Percentiles rank a stretch among this genome's conserved stretches.
phyloP scores from a whole-genome alignment of 2,329 filamentous ascomycete species.

The Monosporascus ibericus region DNA sequence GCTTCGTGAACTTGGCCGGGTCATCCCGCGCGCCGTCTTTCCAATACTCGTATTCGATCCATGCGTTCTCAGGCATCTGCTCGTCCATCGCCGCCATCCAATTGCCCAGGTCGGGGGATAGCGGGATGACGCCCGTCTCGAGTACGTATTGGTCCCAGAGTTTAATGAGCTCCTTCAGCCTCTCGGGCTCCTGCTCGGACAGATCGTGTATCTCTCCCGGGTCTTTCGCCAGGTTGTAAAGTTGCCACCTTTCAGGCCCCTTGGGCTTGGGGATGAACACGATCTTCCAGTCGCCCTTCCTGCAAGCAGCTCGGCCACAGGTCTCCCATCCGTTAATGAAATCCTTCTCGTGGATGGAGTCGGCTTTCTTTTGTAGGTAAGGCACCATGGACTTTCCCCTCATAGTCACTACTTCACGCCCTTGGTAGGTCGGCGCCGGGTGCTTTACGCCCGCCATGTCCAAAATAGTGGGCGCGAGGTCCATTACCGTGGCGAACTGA shows the following conservation, averaged over 20 bases:
- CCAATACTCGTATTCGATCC: conserved; percentile 64
- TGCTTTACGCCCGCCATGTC: conserved; percentile 43
- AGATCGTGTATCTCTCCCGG: conserved; percentile 38
- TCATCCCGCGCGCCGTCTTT: conserved; percentile 35
- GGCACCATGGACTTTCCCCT: conserved; percentile 29
- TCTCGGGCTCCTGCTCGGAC: conserved; percentile 24
- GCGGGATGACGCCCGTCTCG: conserved; percentile 54
- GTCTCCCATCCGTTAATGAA: conserved; percentile 33
- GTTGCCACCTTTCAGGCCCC: conserved; percentile 42
- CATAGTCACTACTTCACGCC: conserved; percentile 27
- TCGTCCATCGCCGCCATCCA: conserved; percentile 56
- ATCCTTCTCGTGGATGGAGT: conserved; percentile 29
- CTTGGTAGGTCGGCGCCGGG: conserved; percentile 43
- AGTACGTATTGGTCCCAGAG: conserved; percentile 33
- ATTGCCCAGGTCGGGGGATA: conserved; percentile 50
- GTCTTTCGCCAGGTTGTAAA: conserved; percentile 40
- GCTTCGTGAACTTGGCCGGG: conserved; percentile 35
- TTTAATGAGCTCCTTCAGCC: conserved; percentile 25
- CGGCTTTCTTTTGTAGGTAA: conserved; percentile 18
- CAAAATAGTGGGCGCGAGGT: conserved; percentile 41
- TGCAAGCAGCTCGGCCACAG: conserved; percentile 27
- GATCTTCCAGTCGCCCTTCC: conserved; percentile 32
- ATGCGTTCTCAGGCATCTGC: conserved; percentile 59
- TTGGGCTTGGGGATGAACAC: conserved; percentile 43
- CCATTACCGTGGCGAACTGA: conserved; percentile 47